phyloP scores from a whole-genome alignment of 495 filamentous ascomycete genomes.

The Amorphotheca resinae region DNA sequence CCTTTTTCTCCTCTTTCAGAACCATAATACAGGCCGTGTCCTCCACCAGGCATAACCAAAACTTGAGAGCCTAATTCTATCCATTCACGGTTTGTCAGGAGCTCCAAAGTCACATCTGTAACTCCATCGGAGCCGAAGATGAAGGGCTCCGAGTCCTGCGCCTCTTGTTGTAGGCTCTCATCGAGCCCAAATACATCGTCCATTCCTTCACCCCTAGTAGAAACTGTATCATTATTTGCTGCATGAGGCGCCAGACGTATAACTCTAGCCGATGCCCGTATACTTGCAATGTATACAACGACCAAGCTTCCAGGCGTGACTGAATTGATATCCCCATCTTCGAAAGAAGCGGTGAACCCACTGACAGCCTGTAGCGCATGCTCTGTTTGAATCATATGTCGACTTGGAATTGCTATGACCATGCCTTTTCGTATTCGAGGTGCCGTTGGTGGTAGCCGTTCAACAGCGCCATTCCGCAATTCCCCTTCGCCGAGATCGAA shows the following conservation, averaged over 20 bases:
- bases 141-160: conserved; percentile 20
- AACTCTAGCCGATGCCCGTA: conserved; percentile 55
- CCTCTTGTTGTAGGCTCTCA: conserved; percentile 36
- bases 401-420: conserved; percentile 51
- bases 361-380: conserved; percentile 41
- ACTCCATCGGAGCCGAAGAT: conserved; percentile 27
- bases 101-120: conserved; percentile 59
- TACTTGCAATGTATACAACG: conserved; percentile 73
- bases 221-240: background rate
- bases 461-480: conserved; percentile 9
- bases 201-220: conserved; percentile 25
- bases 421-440: conserved; percentile 69
- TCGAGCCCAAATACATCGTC: conserved; percentile 57
- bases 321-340: conserved; percentile 25
- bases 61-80: conserved; percentile 69
- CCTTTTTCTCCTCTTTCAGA: conserved; percentile 42
- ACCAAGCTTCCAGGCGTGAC: conserved; percentile 43
- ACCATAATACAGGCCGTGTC: conserved; percentile 32
- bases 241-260: conserved; percentile 2
- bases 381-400: conserved; percentile 34
- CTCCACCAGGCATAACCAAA: conserved; percentile 59
- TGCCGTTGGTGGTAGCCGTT: conserved; percentile 5
- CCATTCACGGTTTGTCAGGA: conserved; percentile 71
- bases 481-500: conserved; percentile 29
- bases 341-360: conserved; percentile 38